Conservation (phyloP, 1,139 yeast genomes). For the Pneumocystis oryctolagi region DNA sequence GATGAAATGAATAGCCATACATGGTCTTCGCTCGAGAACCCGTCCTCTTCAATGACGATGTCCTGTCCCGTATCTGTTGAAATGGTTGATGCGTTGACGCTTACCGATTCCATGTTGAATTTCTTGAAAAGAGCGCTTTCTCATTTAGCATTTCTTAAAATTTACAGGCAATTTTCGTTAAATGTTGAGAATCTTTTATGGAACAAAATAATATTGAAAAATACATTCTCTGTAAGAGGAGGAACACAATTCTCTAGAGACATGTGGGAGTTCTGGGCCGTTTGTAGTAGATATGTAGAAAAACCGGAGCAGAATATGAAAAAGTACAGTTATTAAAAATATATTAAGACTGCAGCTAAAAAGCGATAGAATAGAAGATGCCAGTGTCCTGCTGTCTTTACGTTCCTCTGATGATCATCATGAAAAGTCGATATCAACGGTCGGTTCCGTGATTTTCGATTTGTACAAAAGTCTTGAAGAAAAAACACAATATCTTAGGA, state of each 20-base stretch:
- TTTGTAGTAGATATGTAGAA: constrained; percentile 6
- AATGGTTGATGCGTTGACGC: constrained; percentile 4
- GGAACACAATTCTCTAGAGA: constrained; percentile 10
- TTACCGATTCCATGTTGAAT: not conserved
- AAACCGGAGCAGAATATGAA: constrained; percentile 6
- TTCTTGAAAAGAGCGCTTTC: constrained; percentile 6
- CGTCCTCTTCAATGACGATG: constrained; percentile 2
- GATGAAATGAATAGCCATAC: constrained; percentile 4
- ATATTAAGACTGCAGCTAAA: not conserved
- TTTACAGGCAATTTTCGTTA: constrained; percentile 6
- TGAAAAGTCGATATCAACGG: not conserved
- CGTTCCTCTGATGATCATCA: not conserved
- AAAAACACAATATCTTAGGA: not conserved
- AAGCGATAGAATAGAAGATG: not conserved
- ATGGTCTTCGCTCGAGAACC: constrained; percentile 1
- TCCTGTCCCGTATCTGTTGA: constrained; percentile 4
- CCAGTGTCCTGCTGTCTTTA: not conserved
- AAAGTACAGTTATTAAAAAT: not conserved
- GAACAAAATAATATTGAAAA: constrained; percentile 2
- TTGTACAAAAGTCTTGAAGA: not conserved
- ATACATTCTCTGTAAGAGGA: constrained; percentile 8
- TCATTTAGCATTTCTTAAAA: constrained; percentile 1
- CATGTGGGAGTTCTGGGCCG: constrained; percentile 7
- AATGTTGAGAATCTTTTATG: constrained; percentile 3
- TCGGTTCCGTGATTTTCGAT: not conserved